Conservation (phyloP, 2,329 filamentous ascomycete species). For the Bimuria novae-zelandiae region DNA sequence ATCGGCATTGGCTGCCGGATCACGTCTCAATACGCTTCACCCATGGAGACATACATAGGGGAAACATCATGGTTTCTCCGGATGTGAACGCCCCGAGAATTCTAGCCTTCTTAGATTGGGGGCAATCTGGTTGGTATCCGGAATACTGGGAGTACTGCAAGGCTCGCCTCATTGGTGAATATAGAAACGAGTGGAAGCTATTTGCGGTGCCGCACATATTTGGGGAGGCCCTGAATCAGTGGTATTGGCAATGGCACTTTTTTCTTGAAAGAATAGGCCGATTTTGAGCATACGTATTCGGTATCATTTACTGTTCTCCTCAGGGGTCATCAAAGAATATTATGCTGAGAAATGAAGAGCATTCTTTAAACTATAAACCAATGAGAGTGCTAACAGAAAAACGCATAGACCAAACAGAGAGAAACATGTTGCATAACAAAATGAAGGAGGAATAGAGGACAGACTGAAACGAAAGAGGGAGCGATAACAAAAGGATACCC, state of each 20-base stretch:
- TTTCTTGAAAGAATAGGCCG: background rate
- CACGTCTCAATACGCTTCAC: conserved; percentile 63
- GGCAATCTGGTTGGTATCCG: conserved; percentile 40
- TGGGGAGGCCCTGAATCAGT: background rate
- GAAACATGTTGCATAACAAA: background rate
- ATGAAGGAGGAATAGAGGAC: background rate
- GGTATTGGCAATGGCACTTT: background rate
- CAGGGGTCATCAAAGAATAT: background rate
- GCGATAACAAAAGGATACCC: background rate
- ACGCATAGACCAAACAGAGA: background rate
- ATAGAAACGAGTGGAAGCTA: conserved; percentile 2
- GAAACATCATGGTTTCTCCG: conserved; percentile 86
- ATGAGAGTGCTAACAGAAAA: background rate
- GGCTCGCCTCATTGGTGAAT: conserved; percentile 8
- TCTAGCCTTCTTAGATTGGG: conserved; percentile 40
- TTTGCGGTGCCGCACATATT: background rate
- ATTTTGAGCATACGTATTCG: background rate
- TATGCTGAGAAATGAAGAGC: background rate
- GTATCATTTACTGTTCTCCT: background rate
- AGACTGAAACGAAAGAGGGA: background rate
- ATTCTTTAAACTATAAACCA: background rate
- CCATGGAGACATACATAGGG: conserved; percentile 91
- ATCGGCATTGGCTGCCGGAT: conserved; percentile 31
- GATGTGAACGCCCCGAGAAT: conserved; percentile 37
- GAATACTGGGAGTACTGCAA: conserved; percentile 14